Percentiles rank a stretch among this genome's conserved stretches.
Conservation (phyloP, 164 flowering plant genomes). For the Nelumbo lutea region DNA sequence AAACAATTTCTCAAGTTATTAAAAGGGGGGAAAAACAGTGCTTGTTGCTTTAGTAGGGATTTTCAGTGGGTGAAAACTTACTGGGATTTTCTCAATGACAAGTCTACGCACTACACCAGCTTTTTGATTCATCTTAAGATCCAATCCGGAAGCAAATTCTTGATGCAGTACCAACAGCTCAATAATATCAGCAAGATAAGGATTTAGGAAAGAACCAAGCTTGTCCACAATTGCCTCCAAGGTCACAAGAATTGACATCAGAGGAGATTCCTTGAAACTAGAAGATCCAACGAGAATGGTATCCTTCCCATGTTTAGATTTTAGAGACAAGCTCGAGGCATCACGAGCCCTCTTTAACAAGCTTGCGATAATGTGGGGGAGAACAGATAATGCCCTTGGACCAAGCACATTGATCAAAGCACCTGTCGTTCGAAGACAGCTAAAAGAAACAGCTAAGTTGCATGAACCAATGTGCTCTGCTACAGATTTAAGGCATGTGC, state of each 20-base stretch:
- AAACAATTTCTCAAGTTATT: neutral
- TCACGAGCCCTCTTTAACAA: conserved; percentile 32
- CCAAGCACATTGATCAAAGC: conserved; percentile 78
- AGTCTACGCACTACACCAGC: conserved; percentile 61
- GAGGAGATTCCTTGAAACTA: conserved; percentile 33
- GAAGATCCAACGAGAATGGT: conserved; percentile 11
- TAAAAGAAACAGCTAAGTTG: conserved; percentile 43
- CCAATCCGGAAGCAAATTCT: conserved; percentile 36
- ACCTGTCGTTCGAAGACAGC: conserved; percentile 65
- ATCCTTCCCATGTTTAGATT: conserved; percentile 8
- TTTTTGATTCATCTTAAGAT: conserved; percentile 49
- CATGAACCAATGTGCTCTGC: conserved; percentile 37
- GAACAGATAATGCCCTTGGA: conserved; percentile 61
- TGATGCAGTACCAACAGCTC: conserved; percentile 57
- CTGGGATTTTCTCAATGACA: conserved; percentile 64
- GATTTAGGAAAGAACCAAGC: conserved; percentile 83
- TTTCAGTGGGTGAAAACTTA: conserved; percentile 29
- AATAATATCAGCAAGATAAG: conserved; percentile 68
- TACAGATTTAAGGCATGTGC: conserved; percentile 54
- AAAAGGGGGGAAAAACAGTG: neutral
- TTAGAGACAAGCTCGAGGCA: conserved; percentile 9
- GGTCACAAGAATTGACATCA: conserved; percentile 46
- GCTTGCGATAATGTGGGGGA: conserved; percentile 60
- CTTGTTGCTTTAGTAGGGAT: neutral
- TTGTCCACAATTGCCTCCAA: conserved; percentile 72